Evolutionary conservation across 495 filamentous ascomycete genomes (phyloP).

Genomic region (Amorphotheca resinae): DNA sequence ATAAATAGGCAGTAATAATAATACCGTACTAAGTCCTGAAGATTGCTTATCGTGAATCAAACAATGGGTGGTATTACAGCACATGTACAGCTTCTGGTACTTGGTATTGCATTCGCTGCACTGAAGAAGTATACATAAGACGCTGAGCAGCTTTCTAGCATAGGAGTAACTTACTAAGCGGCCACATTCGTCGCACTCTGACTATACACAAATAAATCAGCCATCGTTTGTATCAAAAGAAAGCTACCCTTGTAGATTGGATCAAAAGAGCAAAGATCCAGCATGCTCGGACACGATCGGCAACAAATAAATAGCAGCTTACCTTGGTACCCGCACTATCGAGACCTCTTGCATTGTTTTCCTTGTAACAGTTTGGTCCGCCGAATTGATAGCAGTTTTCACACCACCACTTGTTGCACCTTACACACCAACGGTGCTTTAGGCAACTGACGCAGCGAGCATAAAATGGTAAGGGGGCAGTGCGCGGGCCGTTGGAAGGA

Average conservation of each 20-base stretch:
- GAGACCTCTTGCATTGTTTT: background rate
- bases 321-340: background rate
- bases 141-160: background rate
- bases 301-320: background rate
- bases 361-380: background rate
- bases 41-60: background rate
- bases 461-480: background rate
- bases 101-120: background rate
- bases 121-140: background rate
- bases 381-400: background rate
- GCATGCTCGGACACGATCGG: background rate
- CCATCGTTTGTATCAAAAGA: background rate
- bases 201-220: background rate
- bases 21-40: background rate
- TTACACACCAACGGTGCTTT: background rate
- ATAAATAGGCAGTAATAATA: background rate
- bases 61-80: background rate
- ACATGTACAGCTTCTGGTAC: background rate
- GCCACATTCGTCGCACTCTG: background rate
- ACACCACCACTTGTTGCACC: background rate
- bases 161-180: background rate
- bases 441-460: background rate
- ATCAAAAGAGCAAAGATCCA: too few species aligned
- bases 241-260: background rate
- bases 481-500: background rate